These are phyloP conservation scores for Speleostelium caveatum DNA, from an alignment of 78 protist genomes.

Conservation along the genomic window DNA sequence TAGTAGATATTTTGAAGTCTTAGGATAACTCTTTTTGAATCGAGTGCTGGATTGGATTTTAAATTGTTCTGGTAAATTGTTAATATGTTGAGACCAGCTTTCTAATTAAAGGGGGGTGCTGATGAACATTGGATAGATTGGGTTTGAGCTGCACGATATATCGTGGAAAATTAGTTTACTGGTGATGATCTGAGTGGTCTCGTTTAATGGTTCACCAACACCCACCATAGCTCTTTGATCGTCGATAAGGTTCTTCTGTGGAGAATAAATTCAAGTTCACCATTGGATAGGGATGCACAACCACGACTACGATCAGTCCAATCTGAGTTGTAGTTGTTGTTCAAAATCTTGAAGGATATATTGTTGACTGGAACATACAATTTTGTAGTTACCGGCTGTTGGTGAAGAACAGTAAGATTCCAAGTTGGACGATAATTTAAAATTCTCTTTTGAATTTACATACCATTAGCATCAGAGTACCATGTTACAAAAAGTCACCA, in stretches of 20 bases:
- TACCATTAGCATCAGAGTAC: slow-evolving; percentile 92
- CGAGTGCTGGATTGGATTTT: slow-evolving; percentile 59
- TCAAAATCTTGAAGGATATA: slow-evolving; percentile 35
- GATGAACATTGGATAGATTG: slow-evolving; percentile 58
- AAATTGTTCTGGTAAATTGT: slow-evolving; percentile 36
- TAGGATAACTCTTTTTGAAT: too few relatives aligned
- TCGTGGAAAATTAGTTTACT: slow-evolving; percentile 48
- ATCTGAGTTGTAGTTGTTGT: too few relatives aligned
- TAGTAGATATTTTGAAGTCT: slow-evolving; percentile 62
- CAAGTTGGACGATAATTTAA: slow-evolving; percentile 83
- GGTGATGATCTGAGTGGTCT: slow-evolving; percentile 71
- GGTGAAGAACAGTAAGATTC: slow-evolving; percentile 50
- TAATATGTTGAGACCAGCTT: slow-evolving; percentile 9
- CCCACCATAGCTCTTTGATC: slow-evolving; percentile 95
- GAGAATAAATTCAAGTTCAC: slow-evolving; percentile 91
- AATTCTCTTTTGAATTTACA: slow-evolving; percentile 87
- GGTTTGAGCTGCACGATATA: not conserved
- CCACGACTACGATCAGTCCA: slow-evolving; percentile 83
- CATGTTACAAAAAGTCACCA: too few relatives aligned
- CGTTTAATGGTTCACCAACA: slow-evolving; percentile 94
- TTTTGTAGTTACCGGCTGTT: slow-evolving; percentile 90
- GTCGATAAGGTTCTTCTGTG: slow-evolving; percentile 88
- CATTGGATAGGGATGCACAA: slow-evolving; percentile 66
- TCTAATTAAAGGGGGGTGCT: not conserved
- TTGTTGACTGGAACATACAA: slow-evolving; percentile 93